phyloP scores from a whole-genome alignment of 2,329 filamentous ascomycete species.

The Penicillium vulpinum region DNA sequence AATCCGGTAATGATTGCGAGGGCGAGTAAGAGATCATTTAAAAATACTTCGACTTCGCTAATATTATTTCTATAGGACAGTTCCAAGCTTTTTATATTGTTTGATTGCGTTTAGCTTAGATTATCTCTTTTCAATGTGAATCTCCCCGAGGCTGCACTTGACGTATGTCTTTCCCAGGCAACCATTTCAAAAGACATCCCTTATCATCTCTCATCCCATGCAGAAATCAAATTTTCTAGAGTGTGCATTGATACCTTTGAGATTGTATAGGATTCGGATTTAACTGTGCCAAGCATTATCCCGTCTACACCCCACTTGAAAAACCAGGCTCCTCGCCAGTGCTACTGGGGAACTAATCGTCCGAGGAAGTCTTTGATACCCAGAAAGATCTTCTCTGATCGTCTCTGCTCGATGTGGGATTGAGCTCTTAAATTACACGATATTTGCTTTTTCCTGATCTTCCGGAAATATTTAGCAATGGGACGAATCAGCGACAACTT shows the following conservation, averaged over 20 bases:
- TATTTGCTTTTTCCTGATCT: background rate
- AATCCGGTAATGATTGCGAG: slow-evolving; percentile 5
- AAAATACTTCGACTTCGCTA: background rate
- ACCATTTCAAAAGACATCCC: background rate
- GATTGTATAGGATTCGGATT: background rate
- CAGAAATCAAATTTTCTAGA: background rate
- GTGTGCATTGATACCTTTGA: no score
- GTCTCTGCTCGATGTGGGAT: background rate
- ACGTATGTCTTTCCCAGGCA: background rate
- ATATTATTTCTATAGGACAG: no score
- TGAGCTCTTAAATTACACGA: no score
- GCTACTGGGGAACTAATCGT: background rate
- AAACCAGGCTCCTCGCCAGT: background rate
- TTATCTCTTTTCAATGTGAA: background rate
- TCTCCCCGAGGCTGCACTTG: background rate
- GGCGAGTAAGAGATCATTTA: background rate
- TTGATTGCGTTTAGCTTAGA: no score
- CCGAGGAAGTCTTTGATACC: background rate
- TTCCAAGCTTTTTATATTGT: no score
- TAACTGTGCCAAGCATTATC: background rate
- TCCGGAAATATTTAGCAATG: slow-evolving; percentile 3
- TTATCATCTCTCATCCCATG: background rate
- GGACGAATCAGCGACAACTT: slow-evolving; percentile 12
- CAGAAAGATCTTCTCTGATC: no score
- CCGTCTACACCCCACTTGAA: background rate